Evolutionary conservation across 257 asterid genomes (phyloP), one percentile per base, ranked within the genome.

Genomic region (Ophiorrhiza pumila): DNA sequence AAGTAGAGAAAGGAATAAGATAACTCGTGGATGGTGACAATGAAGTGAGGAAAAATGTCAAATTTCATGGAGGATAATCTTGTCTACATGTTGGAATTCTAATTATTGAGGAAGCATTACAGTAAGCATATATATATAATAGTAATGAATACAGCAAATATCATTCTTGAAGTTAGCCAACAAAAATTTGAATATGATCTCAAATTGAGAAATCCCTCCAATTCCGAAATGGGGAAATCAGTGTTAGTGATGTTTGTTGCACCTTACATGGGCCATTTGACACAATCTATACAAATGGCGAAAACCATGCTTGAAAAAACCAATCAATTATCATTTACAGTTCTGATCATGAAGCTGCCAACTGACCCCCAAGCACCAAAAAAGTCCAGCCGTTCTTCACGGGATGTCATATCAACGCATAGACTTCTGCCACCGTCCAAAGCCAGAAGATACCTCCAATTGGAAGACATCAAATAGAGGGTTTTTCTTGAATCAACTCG

Each of bases 1-100:
- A 72, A 35, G 59, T 66, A 5, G 58, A 43, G 57, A 72, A 50
- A 6, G 78, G 78, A 49, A 15, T 72, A 57, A 73, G 29, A 1
- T 37, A n/a, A 32, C 1, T 77, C 27, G 66, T 77, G 78, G 77
- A 71, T 47, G 59, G 76, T 50, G 81, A 65, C 4, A 50, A 29
- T 72, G 50, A 49, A 61, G n/a, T 72, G 25, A 72, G 74, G 34
- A 49, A 66, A 67, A 72, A 7, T 69, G 72, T 77, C 0, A 66
- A 59, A 49, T 71, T 25, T 50, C 5, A 50, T n/a, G n/a, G n/a
- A n/a, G n/a, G n/a, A n/a, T n/a, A n/a, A n/a, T n/a, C n/a, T n/a
- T n/a, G n/a, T n/a, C n/a, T n/a, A n/a, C n/a, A n/a, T n/a, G n/a
- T n/a, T n/a, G n/a, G n/a, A n/a, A n/a, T n/a, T n/a, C n/a, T n/a